Base-by-base conservation (phyloP, 192 early-diverging fungal species). In the Phycomyces nitens region DNA sequence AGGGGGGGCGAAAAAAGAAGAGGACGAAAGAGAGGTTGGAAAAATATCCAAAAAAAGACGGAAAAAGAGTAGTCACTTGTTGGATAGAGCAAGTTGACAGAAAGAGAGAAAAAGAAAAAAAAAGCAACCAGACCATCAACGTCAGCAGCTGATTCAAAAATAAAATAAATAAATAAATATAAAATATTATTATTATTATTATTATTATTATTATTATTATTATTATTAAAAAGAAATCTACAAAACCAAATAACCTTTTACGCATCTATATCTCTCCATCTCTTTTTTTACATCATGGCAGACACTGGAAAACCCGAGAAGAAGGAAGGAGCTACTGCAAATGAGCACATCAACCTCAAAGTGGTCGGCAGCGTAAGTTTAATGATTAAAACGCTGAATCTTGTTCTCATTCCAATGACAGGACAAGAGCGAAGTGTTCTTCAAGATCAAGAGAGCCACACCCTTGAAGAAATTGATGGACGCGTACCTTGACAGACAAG, bases 371-470 rank as follows among this genome's bases (percentile, higher is more conserved):
- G 81, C 73, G 94, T 96, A 90, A 76, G 84, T 83, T n/a, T 6
- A 53, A 40, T 23, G 9, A 42, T 10, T 43, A 49, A 23, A 40
- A 20, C 7, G n/a, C 26, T 44, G 10, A 12, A 34, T 23, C n/a
- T 53, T 21, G 11, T 47, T 26, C 51, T 56, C 27, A 7, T 12
- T 34, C 7, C 29, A 34, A 34, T 34, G 7, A 34, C 29, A 92
- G 93, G 94, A 85, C 72, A 82, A 77, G 64, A 85, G 83, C 53
- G 90, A 92, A 67, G 85, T 92, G 14, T 87, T 89, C 76, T 98
- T 98, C 81, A 98, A 96, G 80, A 98, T 98, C 77, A 98, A 97
- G 78, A 85, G 89, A 38, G 80, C 86, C 10, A 97, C 96, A 26
- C 92, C 88, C 61, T 83, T 98, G 22, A 86, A 88, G 56, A 95